Conservation (phyloP, 202 grass and related monocot genomes). For the Schoenoplectus triqueter region DNA sequence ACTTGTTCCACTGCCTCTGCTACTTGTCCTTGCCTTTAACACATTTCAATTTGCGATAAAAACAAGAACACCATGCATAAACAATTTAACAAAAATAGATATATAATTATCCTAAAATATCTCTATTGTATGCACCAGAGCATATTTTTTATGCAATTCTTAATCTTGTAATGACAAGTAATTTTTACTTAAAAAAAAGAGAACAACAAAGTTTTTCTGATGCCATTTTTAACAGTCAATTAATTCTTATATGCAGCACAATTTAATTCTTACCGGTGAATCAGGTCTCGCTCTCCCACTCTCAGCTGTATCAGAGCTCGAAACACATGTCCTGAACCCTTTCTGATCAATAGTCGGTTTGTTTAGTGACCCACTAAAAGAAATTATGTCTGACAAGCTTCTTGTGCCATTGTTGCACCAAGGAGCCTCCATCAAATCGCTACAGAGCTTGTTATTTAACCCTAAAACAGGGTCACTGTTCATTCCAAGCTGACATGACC, state of each 20-base stretch:
- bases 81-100: neutral
- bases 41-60: neutral
- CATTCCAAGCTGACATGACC: constrained; percentile 31
- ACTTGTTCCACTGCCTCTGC: constrained; percentile 46
- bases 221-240: neutral
- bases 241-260: neutral
- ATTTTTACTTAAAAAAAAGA: no score
- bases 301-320: constrained; percentile 41
- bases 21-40: constrained; percentile 49
- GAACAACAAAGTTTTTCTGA: neutral
- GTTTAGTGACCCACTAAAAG: constrained; percentile 47
- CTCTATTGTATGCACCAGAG: neutral
- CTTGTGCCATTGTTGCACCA: constrained; percentile 59
- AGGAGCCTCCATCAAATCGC: constrained; percentile 48
- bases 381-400: constrained; percentile 67
- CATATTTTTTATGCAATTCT: neutral
- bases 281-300: constrained; percentile 53
- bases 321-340: constrained; percentile 32
- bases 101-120: neutral
- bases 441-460: constrained; percentile 57
- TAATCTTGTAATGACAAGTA: no score
- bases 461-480: constrained; percentile 58
- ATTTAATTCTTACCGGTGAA: constrained; percentile 25
- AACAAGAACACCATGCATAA: neutral
- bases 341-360: constrained; percentile 32